phyloP scores from a whole-genome alignment of 2,329 filamentous ascomycete species.

The Harringtonia lauricola region DNA sequence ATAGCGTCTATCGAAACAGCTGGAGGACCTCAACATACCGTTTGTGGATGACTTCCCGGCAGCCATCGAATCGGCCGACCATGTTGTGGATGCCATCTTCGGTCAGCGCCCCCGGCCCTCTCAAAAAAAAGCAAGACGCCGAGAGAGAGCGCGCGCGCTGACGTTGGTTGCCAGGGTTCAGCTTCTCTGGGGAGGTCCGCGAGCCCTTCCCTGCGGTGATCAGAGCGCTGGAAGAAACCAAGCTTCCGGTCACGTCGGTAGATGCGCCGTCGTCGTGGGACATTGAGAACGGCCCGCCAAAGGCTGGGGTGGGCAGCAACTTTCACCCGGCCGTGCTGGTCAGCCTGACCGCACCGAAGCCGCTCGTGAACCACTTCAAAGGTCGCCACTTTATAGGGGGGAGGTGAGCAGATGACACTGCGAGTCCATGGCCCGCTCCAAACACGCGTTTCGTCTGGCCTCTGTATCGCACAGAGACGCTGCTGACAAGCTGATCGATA shows the following conservation, averaged over 20 bases:
- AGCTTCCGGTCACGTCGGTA: conserved; percentile 71
- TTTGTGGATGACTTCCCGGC: conserved; percentile 71
- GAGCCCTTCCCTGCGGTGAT: conserved; percentile 84
- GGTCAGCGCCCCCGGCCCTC: conserved; percentile 41
- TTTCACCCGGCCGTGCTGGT: conserved; percentile 76
- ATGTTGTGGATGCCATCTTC: conserved; percentile 88
- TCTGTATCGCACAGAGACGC: no score
- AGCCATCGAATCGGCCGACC: conserved; percentile 59
- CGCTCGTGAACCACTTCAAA: conserved; percentile 69
- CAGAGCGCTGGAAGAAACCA: conserved; percentile 58
- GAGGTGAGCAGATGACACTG: conserved; percentile 36
- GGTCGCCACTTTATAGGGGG: conserved; percentile 91
- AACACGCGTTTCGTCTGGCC: no score
- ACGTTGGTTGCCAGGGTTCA: conserved; percentile 54
- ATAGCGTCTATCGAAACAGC: conserved; percentile 72
- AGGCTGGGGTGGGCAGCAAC: conserved; percentile 61
- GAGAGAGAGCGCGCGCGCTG: no score
- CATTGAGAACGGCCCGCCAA: conserved; percentile 75
- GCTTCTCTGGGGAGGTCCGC: conserved; percentile 83
- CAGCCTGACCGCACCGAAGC: conserved; percentile 89
- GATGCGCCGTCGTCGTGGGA: conserved; percentile 94
- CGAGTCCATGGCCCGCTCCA: background rate
- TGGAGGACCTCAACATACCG: conserved; percentile 70
- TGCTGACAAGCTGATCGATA: conserved; percentile 18
- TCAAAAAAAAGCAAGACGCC: no score